Evolutionary conservation across 345 rosid species (phyloP).

Genomic region (Geranium brycei): DNA sequence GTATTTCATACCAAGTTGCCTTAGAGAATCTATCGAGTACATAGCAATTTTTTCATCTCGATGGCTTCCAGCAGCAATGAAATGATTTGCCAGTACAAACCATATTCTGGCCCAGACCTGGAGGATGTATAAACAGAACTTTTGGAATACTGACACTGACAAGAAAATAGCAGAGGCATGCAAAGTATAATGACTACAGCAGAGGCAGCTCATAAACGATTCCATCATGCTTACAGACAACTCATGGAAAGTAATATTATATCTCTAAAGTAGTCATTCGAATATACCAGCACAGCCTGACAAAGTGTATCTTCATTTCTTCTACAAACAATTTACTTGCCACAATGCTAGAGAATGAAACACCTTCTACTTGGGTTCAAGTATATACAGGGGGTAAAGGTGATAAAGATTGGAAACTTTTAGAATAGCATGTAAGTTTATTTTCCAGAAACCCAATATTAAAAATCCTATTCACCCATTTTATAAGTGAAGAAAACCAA

Average conservation of each 20-base stretch:
- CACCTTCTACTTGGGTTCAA: neutral
- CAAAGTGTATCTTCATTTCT: neutral
- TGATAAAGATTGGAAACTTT: neutral
- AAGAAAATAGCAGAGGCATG: neutral
- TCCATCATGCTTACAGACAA: neutral
- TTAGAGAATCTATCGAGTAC: conserved; percentile 90
- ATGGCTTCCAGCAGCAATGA: conserved; percentile 87
- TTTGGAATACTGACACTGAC: neutral
- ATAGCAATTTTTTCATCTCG: conserved; percentile 82
- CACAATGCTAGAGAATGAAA: neutral
- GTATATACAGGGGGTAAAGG: neutral
- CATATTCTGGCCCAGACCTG: conserved; percentile 97
- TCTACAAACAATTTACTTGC: neutral
- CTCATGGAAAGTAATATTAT: neutral
- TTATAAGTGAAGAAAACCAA: neutral
- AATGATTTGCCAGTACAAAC: conserved; percentile 84
- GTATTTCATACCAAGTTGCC: conserved; percentile 91
- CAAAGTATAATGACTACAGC: neutral
- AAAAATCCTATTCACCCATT: neutral
- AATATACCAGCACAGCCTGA: neutral
- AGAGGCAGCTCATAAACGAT: neutral
- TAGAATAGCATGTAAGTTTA: neutral
- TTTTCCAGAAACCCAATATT: too few species aligned
- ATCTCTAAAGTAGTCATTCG: too few species aligned
- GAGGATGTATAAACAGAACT: conserved; percentile 8